Base-by-base conservation (phyloP, 2,329 filamentous ascomycete species). In the Neonectria punicea region DNA sequence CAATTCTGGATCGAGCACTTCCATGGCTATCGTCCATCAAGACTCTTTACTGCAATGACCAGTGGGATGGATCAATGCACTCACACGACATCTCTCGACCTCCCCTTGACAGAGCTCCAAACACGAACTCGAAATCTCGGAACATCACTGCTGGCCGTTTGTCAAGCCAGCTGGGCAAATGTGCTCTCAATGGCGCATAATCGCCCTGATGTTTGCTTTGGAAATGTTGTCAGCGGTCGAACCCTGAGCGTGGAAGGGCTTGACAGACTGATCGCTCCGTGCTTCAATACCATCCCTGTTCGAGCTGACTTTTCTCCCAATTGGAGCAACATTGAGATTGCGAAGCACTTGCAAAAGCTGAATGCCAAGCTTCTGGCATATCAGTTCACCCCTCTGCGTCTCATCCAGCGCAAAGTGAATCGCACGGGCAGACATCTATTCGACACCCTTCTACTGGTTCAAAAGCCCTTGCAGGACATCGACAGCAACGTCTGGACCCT, bases 211-310 rank as follows among this genome's bases (percentile, higher is more conserved):
- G 73, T 97, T 5, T 96, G 93, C 76, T 97, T 98, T 73, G 94
- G 95, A 0, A 96, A 93, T 71, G 90, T 98, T 2, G 86, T 95
- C 61, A 94, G 89, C 73, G 94, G 94, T 1, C 89, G 94, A 8
- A 90, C 89, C 1, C 75, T 93, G 10, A 80, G 87, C 0, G 77
- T 94, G 3, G 85, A 91, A 6, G 87, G 86, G 0, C 82, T 95
- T 11, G 89, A 94, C 41, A 82, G 85, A 4, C 85, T 97, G 6
- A 87, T 97, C n/a, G 93, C 93, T 0, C 94, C 94, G 0, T 97
- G 93, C 76, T 97, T 98, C 83, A 98, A 97, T 75, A 97, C 94
- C 0, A 80, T 97, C 13, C 93, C 94, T 0, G 75, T 94, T 2
- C 87, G 93, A 28, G 80, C 89, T 16, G 79, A 88, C 34, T 66